Evolutionary conservation across 306 rosid species (phyloP).

Genomic region (Carpinus viminea): DNA sequence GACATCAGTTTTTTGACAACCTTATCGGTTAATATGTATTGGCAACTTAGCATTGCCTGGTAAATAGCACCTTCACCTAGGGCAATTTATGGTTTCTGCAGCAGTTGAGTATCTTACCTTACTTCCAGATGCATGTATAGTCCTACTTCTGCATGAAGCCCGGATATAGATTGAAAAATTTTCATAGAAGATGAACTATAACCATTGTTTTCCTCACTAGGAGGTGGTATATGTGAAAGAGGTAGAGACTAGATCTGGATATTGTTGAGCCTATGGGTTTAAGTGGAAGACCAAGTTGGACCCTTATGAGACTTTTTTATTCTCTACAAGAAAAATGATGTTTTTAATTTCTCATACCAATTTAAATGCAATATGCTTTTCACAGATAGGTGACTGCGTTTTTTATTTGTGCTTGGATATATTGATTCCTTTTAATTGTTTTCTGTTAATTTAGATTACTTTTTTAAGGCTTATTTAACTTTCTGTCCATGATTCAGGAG

Average conservation of each 20-base stretch:
- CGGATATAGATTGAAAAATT: background rate
- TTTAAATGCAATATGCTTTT: background rate
- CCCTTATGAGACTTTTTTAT: background rate
- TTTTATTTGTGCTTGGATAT: background rate
- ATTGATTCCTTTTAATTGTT: background rate
- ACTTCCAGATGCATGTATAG: background rate
- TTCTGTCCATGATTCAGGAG: slow-evolving; percentile 52
- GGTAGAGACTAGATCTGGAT: background rate
- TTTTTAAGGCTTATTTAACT: slow-evolving; percentile 26
- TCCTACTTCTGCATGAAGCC: background rate
- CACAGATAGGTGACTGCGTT: background rate
- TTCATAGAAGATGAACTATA: background rate
- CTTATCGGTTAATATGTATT: background rate
- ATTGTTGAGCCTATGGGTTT: background rate
- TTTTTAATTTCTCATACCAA: background rate
- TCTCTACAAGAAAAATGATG: background rate
- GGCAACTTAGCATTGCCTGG: background rate
- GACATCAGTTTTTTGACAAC: background rate
- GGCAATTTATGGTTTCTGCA: background rate
- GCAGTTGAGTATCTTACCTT: background rate
- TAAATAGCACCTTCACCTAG: background rate
- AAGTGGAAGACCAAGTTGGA: background rate
- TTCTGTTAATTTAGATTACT: background rate
- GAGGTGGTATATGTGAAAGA: background rate
- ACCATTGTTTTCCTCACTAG: background rate